phyloP scores from a whole-genome alignment of 495 filamentous ascomycete species.

The Aspergillus egyptiacus region DNA sequence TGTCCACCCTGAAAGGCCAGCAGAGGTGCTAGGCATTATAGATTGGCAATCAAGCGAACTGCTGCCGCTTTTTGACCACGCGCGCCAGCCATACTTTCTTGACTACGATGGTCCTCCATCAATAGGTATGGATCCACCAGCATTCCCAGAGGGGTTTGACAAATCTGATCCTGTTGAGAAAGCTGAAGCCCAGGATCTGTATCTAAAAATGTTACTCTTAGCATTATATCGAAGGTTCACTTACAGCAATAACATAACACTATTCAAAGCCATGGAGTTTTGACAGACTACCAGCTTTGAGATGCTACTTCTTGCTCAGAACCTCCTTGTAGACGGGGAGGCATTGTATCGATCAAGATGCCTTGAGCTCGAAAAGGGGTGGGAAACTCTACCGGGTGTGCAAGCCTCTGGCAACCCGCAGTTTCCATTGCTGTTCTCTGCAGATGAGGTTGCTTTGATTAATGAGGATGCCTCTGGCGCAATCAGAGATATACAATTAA shows the following conservation, averaged over 20 bases:
- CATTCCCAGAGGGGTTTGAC: constrained; percentile 18
- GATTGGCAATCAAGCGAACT: constrained; percentile 32
- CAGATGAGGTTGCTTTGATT: constrained; percentile 17
- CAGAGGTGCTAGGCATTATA: constrained; percentile 28
- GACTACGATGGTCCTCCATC: constrained; percentile 22
- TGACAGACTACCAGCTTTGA: constrained; percentile 18
- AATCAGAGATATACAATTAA: constrained; percentile 22
- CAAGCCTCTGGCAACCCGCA: constrained; percentile 19
- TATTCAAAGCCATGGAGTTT: constrained; percentile 24
- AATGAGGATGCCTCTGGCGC: constrained; percentile 21
- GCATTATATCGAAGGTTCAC: constrained; percentile 17
- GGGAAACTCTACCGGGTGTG: constrained; percentile 22
- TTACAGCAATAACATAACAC: constrained; percentile 8
- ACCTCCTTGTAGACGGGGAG: constrained; percentile 24
- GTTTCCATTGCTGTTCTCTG: constrained; percentile 20
- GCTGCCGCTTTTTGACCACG: constrained; percentile 26
- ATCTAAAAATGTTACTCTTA: constrained; percentile 18
- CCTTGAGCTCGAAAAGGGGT: constrained; percentile 21
- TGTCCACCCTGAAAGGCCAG: constrained; percentile 24
- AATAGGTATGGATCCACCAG: constrained; percentile 11
- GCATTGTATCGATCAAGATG: constrained; percentile 19
- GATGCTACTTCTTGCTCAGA: constrained; percentile 19
- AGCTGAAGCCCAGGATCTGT: constrained; percentile 17
- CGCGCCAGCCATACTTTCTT: constrained; percentile 22
- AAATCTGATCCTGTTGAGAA: constrained; percentile 17